Base-by-base conservation (phyloP, 805 yeast genomes). In the Phaffomyces opuntiae region DNA sequence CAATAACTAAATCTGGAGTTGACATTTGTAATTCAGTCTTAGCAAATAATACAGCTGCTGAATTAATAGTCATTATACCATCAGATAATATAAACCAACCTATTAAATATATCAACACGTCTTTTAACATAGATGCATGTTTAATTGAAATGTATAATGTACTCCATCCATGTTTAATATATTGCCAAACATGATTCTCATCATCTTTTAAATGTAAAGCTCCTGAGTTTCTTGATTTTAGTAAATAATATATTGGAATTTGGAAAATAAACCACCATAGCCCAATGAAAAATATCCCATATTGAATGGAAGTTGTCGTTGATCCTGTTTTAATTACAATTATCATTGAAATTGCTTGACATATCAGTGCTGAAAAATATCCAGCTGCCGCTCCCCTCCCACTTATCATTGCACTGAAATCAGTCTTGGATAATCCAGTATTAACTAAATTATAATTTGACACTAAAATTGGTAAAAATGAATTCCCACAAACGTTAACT, bases 61-160 rank as follows among this genome's bases (percentile, higher is more conserved):
- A 80, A 59, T 84, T 85, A 46, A 85, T 84, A 0, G 93, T 86
- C 1, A 90, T 83, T 11, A 83, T 66, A 0, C 88, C 80, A 57
- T 86, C 95, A 19, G 87, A 78, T 3, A 85, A 68, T 38, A 86
- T 72, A 53, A 85, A 85, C 95, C 95, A 85, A 1, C 87, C 89
- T 0, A 77, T 40, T 9, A 85, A 63, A 52, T 81, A 85, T 12
- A 77, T 72, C n/a, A 77, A 68, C 17, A 86, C 85, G 53, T 85
- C 91, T 50, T 69, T 72, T 54, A 85, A 63, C 42, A 75, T 63
- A 2, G 77, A 68, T 1, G 84, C 87, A 51, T 78, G 81, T 38
- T 67, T 70, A n/a, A 81, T 63, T 0, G 91, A 77, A 21, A 67
- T 62, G 40, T 61, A 66, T 27, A 85, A 60, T 0, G 85, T 78